Conservation (phyloP, 129 eudicot species). For the Lactuca saligna region DNA sequence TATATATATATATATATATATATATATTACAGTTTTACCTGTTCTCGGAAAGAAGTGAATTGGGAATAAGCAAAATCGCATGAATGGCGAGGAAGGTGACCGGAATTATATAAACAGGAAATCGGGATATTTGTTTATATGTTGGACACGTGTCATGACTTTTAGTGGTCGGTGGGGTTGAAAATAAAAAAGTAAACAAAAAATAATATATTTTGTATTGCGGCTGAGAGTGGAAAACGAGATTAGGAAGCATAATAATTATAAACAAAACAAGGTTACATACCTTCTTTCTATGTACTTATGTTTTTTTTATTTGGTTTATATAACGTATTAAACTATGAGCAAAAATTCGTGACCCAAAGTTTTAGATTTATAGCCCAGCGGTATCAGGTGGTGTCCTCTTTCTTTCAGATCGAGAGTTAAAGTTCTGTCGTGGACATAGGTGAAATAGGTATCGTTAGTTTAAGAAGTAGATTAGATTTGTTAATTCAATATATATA, state of each 20-base stretch:
- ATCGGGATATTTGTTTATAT: neutral
- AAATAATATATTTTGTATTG: neutral
- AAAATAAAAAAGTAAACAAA: neutral
- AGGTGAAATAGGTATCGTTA: too few species aligned
- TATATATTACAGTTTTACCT: neutral
- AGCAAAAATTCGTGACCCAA: too few species aligned
- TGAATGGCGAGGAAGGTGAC: constrained; percentile 21
- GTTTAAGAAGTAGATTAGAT: too few species aligned
- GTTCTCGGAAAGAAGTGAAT: neutral
- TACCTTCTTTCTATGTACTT: too few species aligned
- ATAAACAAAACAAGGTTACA: neutral
- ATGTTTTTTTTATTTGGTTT: too few species aligned
- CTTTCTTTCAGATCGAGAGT: too few species aligned
- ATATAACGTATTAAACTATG: too few species aligned
- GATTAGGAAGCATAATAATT: constrained; percentile 26
- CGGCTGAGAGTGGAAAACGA: constrained; percentile 22
- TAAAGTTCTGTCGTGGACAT: too few species aligned
- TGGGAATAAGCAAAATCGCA: constrained; percentile 9
- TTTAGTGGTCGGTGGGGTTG: constrained; percentile 32
- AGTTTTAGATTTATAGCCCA: too few species aligned
- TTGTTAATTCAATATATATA: too few species aligned
- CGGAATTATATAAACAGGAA: neutral
- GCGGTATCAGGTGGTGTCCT: too few species aligned
- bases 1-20: neutral
- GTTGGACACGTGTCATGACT: neutral